Percentiles rank a stretch among this genome's conserved stretches.
Evolutionary conservation across 2,329 filamentous ascomycete genomes (phyloP).

Genomic region (Coniochaeta sp.): DNA sequence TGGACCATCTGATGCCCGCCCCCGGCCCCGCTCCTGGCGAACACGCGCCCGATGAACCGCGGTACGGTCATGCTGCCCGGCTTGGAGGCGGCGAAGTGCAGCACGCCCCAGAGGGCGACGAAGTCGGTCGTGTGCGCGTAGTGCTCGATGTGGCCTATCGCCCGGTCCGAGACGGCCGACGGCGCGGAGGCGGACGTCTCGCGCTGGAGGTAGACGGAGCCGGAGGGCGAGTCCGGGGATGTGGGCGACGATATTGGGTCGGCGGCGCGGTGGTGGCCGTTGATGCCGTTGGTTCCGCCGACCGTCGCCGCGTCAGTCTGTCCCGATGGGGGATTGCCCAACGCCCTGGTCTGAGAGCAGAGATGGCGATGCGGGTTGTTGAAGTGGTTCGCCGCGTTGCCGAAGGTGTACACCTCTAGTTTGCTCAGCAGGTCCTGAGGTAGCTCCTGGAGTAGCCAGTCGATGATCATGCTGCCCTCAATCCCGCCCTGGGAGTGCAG

Average conservation of each 20-base stretch:
- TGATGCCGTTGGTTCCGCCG: neutral
- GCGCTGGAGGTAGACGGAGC: constrained; percentile 5
- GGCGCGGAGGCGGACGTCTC: constrained; percentile 27
- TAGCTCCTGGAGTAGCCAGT: constrained; percentile 70
- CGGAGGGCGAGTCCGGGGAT: constrained; percentile 1
- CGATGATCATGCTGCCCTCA: constrained; percentile 63
- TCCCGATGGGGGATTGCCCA: constrained; percentile 6
- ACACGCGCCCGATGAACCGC: constrained; percentile 56
- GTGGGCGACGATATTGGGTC: constrained; percentile 3
- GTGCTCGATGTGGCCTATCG: constrained; percentile 70
- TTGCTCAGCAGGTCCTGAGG: constrained; percentile 58
- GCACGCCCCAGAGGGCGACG: constrained; percentile 65
- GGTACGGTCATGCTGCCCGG: constrained; percentile 39
- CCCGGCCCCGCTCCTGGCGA: constrained; percentile 38
- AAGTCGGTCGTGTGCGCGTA: constrained; percentile 71
- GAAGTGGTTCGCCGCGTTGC: constrained; percentile 73
- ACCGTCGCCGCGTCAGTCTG: neutral
- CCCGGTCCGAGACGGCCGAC: constrained; percentile 33
- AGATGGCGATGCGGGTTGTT: constrained; percentile 61
- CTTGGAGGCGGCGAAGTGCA: constrained; percentile 52
- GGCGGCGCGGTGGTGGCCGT: neutral
- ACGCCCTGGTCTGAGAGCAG: constrained; percentile 32
- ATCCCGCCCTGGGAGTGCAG: constrained; percentile 74
- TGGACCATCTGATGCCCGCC: constrained; percentile 54
- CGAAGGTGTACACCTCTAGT: constrained; percentile 73